A percentile compares a stretch with the other conserved stretches of the same genome.
Evolutionary conservation across 495 filamentous ascomycete genomes (phyloP).

Genomic region (Penicillium canescens): DNA sequence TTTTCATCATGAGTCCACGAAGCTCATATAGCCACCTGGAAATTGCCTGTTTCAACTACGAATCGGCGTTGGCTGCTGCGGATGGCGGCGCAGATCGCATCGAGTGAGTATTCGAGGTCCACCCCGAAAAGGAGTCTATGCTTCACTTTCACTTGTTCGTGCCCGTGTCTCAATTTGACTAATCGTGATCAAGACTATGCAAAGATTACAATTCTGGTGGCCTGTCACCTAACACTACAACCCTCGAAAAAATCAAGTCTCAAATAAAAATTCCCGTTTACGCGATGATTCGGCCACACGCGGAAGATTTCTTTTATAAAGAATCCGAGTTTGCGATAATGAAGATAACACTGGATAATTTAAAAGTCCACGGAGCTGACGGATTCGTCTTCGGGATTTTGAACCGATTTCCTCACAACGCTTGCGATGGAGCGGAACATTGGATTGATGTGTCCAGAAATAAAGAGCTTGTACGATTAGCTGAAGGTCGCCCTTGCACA

Average conservation of each 20-base stretch:
- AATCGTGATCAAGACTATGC: slow-evolving; percentile 20
- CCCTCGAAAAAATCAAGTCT: slow-evolving; percentile 21
- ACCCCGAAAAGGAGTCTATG: neutral
- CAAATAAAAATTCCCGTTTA: slow-evolving; percentile 42
- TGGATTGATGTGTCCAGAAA: slow-evolving; percentile 39
- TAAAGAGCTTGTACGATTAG: slow-evolving; percentile 37
- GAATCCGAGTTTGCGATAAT: slow-evolving; percentile 39
- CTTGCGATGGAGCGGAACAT: neutral
- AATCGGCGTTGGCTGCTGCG: slow-evolving; percentile 43
- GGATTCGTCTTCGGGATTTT: slow-evolving; percentile 56
- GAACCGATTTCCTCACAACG: slow-evolving; percentile 1
- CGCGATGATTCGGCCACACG: slow-evolving; percentile 52
- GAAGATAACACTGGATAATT: slow-evolving; percentile 32
- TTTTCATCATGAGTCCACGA: neutral
- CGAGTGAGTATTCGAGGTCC: slow-evolving; percentile 29
- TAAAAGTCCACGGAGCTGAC: slow-evolving; percentile 36
- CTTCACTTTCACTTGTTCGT: neutral
- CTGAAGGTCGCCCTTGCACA: slow-evolving; percentile 46
- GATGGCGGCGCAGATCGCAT: slow-evolving; percentile 47
- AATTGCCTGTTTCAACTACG: slow-evolving; percentile 50
- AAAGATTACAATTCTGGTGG: slow-evolving; percentile 35
- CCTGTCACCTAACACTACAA: slow-evolving; percentile 16
- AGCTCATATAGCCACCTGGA: slow-evolving; percentile 31
- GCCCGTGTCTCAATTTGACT: neutral
- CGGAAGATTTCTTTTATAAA: slow-evolving; percentile 41